phyloP scores from a whole-genome alignment of 352 stramenopile genomes.

The Blastocystis sp. region DNA sequence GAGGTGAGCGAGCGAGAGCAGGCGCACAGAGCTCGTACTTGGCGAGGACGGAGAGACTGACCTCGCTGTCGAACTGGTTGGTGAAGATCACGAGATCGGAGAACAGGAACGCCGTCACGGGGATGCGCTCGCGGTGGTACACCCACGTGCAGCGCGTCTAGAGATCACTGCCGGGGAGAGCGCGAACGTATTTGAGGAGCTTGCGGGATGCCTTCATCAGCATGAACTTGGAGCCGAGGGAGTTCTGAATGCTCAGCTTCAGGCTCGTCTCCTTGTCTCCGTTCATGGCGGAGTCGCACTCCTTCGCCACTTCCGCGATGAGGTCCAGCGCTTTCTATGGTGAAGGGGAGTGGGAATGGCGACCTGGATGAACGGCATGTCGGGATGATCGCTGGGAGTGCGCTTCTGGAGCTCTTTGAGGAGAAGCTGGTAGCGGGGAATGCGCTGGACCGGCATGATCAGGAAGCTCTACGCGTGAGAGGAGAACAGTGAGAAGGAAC shows the following conservation, averaged over 20 bases:
- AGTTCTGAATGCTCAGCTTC: constrained; percentile 69
- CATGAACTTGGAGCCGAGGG: constrained; percentile 35
- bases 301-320: constrained; percentile 45
- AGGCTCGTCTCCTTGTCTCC: constrained; percentile 41
- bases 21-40: constrained; percentile 61
- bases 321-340: constrained; percentile 37
- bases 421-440: constrained; percentile 87
- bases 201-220: constrained; percentile 62
- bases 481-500: neutral
- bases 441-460: constrained; percentile 89
- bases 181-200: constrained; percentile 26
- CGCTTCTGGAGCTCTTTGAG: constrained; percentile 81
- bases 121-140: constrained; percentile 1
- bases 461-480: constrained; percentile 77
- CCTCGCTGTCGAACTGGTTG: constrained; percentile 60
- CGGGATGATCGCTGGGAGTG: constrained; percentile 80
- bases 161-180: neutral
- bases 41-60: constrained; percentile 28
- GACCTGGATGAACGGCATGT: constrained; percentile 76
- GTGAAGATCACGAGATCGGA: constrained; percentile 49
- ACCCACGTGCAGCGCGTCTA: constrained; percentile 11
- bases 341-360: neutral
- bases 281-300: constrained; percentile 66
- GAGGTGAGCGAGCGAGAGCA: neutral
- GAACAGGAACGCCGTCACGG: constrained; percentile 54